Evolutionary conservation across 2,329 filamentous ascomycete genomes (phyloP).

Genomic region (Penicillium sclerotiorum): DNA sequence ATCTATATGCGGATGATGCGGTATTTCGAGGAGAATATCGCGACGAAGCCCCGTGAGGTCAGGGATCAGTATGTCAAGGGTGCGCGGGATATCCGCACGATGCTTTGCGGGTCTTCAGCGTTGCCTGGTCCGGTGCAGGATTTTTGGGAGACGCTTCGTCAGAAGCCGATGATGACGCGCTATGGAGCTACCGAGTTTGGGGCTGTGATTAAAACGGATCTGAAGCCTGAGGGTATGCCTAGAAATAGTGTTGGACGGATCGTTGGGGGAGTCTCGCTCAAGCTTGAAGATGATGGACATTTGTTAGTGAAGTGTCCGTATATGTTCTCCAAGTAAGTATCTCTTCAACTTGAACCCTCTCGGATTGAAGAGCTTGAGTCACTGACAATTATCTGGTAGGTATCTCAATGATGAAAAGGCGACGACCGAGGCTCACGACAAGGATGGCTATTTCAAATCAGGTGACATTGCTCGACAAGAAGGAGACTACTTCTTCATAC

Average conservation of each 20-base stretch:
- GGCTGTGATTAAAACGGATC: constrained; percentile 45
- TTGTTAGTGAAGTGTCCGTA: constrained; percentile 44
- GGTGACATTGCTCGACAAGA: constrained; percentile 45
- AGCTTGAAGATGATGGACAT: constrained; percentile 54
- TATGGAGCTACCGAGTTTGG: constrained; percentile 51
- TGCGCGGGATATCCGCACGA: constrained; percentile 27
- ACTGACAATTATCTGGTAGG: background rate
- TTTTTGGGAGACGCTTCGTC: constrained; percentile 45
- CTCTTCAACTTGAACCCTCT: too few relatives aligned
- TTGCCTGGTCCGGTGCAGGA: constrained; percentile 54
- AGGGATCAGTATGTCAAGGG: constrained; percentile 45
- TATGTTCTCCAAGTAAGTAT: constrained; percentile 43
- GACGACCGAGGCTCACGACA: constrained; percentile 46
- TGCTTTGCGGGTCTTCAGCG: constrained; percentile 47
- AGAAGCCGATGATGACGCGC: constrained; percentile 43
- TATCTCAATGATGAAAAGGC: constrained; percentile 45
- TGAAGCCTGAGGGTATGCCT: constrained; percentile 29
- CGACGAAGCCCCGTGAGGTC: constrained; percentile 21
- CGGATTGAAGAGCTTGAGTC: too few relatives aligned
- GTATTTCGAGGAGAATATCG: constrained; percentile 42
- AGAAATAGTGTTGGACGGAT: constrained; percentile 36
- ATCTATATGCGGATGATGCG: constrained; percentile 52
- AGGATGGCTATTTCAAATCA: constrained; percentile 51
- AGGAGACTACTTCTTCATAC: constrained; percentile 51
- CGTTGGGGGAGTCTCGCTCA: constrained; percentile 44